Conservation (phyloP, 768 basidiomycete species). For the Lyophyllum decastes region DNA sequence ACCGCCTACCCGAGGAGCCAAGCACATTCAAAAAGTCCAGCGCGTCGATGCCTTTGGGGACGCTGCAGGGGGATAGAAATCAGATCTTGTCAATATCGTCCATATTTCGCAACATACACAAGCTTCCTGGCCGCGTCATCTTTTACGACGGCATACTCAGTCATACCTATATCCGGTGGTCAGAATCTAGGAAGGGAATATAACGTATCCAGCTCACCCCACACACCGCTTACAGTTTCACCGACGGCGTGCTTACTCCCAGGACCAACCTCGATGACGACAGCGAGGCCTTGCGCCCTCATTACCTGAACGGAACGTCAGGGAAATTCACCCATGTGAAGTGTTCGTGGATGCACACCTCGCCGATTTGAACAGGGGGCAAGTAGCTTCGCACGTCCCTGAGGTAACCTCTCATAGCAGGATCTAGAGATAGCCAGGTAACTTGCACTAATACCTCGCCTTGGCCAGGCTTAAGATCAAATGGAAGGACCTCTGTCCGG, state of each 20-base stretch:
- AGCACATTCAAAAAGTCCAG: conserved; percentile 84
- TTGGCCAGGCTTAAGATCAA: conserved; percentile 52
- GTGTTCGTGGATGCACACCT: conserved; percentile 29
- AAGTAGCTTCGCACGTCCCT: conserved; percentile 72
- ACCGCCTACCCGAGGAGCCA: conserved; percentile 61
- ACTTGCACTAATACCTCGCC: conserved; percentile 73
- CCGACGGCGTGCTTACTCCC: conserved; percentile 61
- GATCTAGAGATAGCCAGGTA: conserved; percentile 81
- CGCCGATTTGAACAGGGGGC: conserved; percentile 71
- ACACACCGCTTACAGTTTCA: conserved; percentile 63
- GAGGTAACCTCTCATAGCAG: conserved; percentile 87
- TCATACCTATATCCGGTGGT: conserved; percentile 59
- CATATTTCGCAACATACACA: conserved; percentile 42
- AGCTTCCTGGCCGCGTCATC: conserved; percentile 54
- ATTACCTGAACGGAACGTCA: conserved; percentile 47
- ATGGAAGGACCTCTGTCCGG: conserved; percentile 53
- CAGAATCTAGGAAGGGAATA: neutral
- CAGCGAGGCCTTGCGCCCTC: conserved; percentile 69
- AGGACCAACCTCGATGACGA: conserved; percentile 59
- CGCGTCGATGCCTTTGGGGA: conserved; percentile 57
- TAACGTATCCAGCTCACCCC: conserved; percentile 46
- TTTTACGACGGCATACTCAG: conserved; percentile 67
- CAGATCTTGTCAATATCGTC: neutral
- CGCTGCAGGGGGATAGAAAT: conserved; percentile 30
- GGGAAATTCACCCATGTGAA: neutral